Percentiles rank a stretch among this genome's conserved stretches.
phyloP scores from a whole-genome alignment of 768 basidiomycete genomes.

The Pilatotrama ljubarskyi region DNA sequence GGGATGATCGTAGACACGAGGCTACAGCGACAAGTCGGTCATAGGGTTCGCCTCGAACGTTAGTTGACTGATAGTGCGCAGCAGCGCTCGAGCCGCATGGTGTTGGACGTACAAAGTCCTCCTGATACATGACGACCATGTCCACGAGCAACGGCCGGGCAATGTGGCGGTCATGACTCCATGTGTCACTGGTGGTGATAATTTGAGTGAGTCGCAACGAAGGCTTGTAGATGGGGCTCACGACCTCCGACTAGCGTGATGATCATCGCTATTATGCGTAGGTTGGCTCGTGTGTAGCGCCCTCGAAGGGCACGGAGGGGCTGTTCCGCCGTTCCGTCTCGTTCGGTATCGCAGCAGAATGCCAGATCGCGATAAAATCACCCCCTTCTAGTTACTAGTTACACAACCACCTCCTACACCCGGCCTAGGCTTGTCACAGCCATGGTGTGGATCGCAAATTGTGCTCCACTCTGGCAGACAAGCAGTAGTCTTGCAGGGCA shows the following conservation, averaged over 20 bases:
- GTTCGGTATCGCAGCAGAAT: slow-evolving; percentile 1
- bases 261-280: neutral
- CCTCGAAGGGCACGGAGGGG: slow-evolving; percentile 12
- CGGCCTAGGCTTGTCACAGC: too few species aligned
- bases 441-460: too few species aligned
- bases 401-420: too few species aligned
- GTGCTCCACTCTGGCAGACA: neutral
- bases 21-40: neutral
- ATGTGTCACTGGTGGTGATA: too few species aligned
- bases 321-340: slow-evolving; percentile 12
- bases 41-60: neutral
- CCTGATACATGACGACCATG: too few species aligned
- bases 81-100: neutral
- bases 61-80: neutral
- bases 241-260: too few species aligned
- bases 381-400: neutral
- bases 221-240: too few species aligned
- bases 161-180: too few species aligned
- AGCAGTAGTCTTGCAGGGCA: neutral
- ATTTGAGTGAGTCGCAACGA: too few species aligned
- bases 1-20: neutral
- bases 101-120: neutral
- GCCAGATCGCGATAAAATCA: neutral
- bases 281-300: neutral
- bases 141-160: neutral